Percentiles rank a stretch among this genome's conserved stretches.
These are phyloP conservation scores for Boeremia exigua DNA, from an alignment of 2,329 filamentous ascomycete genomes.

Conservation along the genomic window DNA sequence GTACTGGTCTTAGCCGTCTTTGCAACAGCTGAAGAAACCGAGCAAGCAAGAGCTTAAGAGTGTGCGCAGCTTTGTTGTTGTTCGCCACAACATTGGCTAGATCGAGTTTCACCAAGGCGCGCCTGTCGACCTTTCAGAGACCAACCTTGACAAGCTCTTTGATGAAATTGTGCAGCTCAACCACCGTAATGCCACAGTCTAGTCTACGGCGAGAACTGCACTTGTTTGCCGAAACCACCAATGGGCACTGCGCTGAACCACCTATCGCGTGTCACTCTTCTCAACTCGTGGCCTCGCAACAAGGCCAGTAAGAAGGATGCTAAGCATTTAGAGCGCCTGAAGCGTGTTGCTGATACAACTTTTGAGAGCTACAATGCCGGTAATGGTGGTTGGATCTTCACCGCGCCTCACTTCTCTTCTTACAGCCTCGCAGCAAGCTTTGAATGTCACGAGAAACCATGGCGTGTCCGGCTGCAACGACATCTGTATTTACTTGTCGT, in stretches of 20 bases:
- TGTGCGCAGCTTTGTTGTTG: conserved; percentile 78
- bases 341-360: conserved; percentile 77
- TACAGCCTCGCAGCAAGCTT: conserved; percentile 92
- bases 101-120: conserved; percentile 71
- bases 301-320: conserved; percentile 70
- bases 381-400: conserved; percentile 88
- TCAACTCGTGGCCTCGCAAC: conserved; percentile 90
- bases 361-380: conserved; percentile 81
- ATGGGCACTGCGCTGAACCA: conserved; percentile 91
- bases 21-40: conserved; percentile 79
- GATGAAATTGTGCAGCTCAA: conserved; percentile 77
- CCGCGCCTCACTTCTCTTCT: conserved; percentile 94
- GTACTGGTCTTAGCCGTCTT: conserved; percentile 85
- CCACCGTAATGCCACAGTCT: conserved; percentile 84
- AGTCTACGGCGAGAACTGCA: conserved; percentile 66
- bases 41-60: conserved; percentile 78
- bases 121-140: conserved; percentile 76
- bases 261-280: conserved; percentile 82
- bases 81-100: conserved; percentile 79
- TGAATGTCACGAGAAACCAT: too few relatives aligned
- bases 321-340: conserved; percentile 84
- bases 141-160: conserved; percentile 81
- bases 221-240: conserved; percentile 71
- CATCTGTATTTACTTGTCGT: too few relatives aligned
- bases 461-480: too few relatives aligned